Evolutionary conservation across 2,329 filamentous ascomycete genomes (phyloP), one percentile per base, ranked within the genome.

Genomic region (Lecanoromycetidae sp.): DNA sequence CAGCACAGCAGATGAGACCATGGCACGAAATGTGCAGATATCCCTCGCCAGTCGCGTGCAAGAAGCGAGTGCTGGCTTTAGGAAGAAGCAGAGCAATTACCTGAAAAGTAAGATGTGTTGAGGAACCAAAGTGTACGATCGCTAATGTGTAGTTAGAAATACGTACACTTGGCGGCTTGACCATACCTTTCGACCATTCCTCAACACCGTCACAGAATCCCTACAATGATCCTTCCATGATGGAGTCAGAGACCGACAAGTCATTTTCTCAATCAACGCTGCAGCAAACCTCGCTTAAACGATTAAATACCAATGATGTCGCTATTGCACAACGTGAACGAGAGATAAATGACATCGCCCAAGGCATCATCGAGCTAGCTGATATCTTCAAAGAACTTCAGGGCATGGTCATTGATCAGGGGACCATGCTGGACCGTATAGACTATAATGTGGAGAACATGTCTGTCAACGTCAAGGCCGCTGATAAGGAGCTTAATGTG

Each of bases 371-470:
- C 59, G 90, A 96, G 61, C 71, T 98, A 6, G 86, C 90, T 3
- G 91, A 95, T 62, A 86, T 98, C 42, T 98, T 98, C 70, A 86
- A 93, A 52, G 91, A 98, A 59, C 71, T 98, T 25, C 91, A 98
- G 65, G 82, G 75, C 39, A 96, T 98, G 88, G 87, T 93, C 57
- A 88, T 94, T 55, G 84, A 91, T 60, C 84, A 91, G 63, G 87
- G 87, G 44, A 91, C 86, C 12, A 84, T 93, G 76, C 74, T 94
- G 19, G 88, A 94, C 64, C 82, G 91, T 59, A 93, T 94, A 58
- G 94, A 98, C 65, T 98, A 95, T 68, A 98, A 98, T 58, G 87
- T 98, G 44, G 91, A 98, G 67, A 77, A 82, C 52, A 95, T 96
- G 84, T 79, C 80, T n/a, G 81, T 80, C 17, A 87, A 96, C 59